Conservation (phyloP, 192 early-diverging fungal species). For the Backusella circina region DNA sequence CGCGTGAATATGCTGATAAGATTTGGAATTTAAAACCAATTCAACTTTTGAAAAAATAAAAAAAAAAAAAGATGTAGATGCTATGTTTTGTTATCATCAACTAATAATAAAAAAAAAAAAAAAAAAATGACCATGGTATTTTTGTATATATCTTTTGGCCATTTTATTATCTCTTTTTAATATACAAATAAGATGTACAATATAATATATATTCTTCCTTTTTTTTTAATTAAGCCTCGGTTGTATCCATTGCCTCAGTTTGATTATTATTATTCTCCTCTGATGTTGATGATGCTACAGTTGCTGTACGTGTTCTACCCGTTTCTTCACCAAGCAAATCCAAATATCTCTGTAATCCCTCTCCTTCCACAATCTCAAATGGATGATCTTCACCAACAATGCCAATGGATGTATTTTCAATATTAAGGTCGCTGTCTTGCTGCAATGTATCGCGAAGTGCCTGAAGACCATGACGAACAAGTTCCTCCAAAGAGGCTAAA, state of each 20-base stretch:
- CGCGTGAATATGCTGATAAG: slow-evolving; percentile 87
- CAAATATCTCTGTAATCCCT: slow-evolving; percentile 71
- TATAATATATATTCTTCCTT: background rate
- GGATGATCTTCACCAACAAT: slow-evolving; percentile 81
- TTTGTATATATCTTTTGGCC: too few species aligned
- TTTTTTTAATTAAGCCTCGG: background rate
- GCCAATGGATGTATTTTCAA: slow-evolving; percentile 85
- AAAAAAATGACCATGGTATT: too few species aligned
- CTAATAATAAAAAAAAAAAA: too few species aligned
- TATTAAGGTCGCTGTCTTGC: slow-evolving; percentile 90
- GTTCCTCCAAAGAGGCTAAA: slow-evolving; percentile 66
- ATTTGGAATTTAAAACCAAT: slow-evolving; percentile 79
- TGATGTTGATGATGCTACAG: background rate
- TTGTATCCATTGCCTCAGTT: slow-evolving; percentile 7
- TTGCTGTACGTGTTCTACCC: slow-evolving; percentile 17
- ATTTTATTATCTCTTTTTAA: background rate
- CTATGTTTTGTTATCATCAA: background rate
- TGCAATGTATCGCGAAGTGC: slow-evolving; percentile 92
- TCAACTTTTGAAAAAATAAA: background rate
- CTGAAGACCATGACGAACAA: slow-evolving; percentile 85
- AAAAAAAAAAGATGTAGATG: too few species aligned
- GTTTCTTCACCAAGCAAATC: slow-evolving; percentile 49
- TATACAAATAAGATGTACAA: background rate
- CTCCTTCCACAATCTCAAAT: slow-evolving; percentile 86
- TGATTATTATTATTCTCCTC: background rate